phyloP scores from a whole-genome alignment of 73 alveolate genomes.

The Paramecium sexaurelia region DNA sequence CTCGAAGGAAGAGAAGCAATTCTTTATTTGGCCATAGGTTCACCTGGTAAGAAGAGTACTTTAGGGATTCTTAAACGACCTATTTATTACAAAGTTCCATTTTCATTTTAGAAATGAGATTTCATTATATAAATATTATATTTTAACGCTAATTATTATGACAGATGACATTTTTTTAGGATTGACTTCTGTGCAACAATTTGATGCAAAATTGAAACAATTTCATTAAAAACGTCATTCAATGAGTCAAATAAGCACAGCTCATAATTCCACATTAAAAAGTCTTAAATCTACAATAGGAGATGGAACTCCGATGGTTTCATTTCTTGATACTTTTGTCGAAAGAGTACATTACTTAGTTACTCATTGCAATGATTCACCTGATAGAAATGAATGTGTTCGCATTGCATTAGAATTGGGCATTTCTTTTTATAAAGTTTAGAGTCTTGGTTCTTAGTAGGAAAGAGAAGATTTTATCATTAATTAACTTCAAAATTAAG shows the following conservation, averaged over 20 bases:
- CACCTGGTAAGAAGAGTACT: conserved; percentile 15
- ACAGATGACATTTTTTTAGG: not conserved
- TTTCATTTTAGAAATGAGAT: not conserved
- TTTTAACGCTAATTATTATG: not conserved
- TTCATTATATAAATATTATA: not conserved
- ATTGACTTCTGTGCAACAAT: not conserved
- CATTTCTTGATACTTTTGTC: not conserved
- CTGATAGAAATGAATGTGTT: conserved; percentile 29
- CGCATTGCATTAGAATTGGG: conserved; percentile 7
- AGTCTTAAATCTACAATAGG: conserved; percentile 4
- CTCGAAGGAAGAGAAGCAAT: not conserved
- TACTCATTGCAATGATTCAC: not conserved
- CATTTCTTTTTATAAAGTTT: not conserved
- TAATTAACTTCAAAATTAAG: not conserved
- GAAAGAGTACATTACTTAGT: not conserved
- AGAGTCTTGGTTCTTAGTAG: not conserved
- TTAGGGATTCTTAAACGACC: conserved; percentile 4
- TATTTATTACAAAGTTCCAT: not conserved
- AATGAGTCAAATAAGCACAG: not conserved
- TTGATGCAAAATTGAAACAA: not conserved
- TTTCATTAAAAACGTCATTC: not conserved
- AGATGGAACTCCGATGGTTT: not conserved
- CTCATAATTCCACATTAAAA: not conserved
- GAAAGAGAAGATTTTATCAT: not conserved
- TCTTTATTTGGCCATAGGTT: not conserved